phyloP scores from a whole-genome alignment of 2,329 filamentous ascomycete species.

The Beauveria pseudobassiana region DNA sequence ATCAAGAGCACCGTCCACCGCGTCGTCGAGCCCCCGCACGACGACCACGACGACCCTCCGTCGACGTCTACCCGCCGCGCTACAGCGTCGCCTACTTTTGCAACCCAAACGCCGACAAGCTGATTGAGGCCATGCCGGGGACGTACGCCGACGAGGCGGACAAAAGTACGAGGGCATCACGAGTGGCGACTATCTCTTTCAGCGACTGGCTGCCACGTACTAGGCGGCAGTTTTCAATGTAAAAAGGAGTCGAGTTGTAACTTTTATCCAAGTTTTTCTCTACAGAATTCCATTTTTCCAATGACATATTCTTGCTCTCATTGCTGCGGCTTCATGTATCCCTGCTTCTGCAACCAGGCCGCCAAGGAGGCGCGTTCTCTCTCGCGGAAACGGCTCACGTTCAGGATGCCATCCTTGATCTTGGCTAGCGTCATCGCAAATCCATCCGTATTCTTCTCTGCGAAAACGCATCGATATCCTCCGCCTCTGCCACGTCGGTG shows the following conservation, averaged over 20 bases:
- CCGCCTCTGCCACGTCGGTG: conserved; percentile 57
- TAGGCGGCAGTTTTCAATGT: conserved; percentile 21
- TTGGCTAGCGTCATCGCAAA: conserved; percentile 83
- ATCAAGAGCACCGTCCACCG: conserved; percentile 88
- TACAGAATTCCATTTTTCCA: background rate
- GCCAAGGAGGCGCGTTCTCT: conserved; percentile 1
- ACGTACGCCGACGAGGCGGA: conserved; percentile 58
- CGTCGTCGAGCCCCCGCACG: conserved; percentile 73
- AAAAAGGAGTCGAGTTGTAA: background rate
- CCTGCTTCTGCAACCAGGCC: background rate
- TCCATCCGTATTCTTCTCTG: conserved; percentile 72
- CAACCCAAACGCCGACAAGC: conserved; percentile 65
- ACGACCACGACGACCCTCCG: conserved; percentile 25
- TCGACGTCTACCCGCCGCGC: conserved; percentile 56
- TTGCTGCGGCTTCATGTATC: background rate
- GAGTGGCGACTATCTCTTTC: conserved; percentile 72
- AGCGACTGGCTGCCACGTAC: conserved; percentile 70
- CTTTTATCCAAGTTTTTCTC: background rate
- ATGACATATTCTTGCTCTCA: background rate
- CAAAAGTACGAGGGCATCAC: conserved; percentile 76
- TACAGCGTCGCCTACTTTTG: conserved; percentile 72
- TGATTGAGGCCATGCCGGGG: conserved; percentile 74
- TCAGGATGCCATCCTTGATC: conserved; percentile 53
- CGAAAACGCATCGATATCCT: conserved; percentile 83
- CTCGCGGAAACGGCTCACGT: background rate